Conservation (phyloP, 352 stramenopile genomes). For the Pythium utonaiense region DNA sequence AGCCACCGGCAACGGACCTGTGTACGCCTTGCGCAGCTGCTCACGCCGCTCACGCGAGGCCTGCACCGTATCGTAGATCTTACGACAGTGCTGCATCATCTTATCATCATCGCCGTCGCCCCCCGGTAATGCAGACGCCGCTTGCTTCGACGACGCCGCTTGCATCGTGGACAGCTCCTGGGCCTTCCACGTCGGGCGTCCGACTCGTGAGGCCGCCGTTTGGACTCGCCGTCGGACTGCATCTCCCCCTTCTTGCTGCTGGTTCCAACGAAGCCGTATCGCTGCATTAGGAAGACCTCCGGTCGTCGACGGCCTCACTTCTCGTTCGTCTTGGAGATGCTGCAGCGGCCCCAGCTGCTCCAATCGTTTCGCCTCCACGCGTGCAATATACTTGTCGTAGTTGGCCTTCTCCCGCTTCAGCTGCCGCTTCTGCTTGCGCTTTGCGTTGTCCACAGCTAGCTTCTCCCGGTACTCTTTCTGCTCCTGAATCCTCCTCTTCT, state of each 20-base stretch:
- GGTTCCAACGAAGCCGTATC: constrained; percentile 1
- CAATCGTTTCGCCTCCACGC: constrained; percentile 27
- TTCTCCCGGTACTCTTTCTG: constrained; percentile 47
- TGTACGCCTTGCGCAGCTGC: constrained; percentile 3
- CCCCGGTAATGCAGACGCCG: too few relatives aligned
- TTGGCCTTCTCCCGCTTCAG: constrained; percentile 31
- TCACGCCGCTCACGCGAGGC: background rate
- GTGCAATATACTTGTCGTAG: constrained; percentile 29
- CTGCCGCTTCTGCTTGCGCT: constrained; percentile 38
- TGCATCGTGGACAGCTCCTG: constrained; percentile 20
- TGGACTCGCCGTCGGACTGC: background rate
- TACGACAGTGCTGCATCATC: constrained; percentile 24
- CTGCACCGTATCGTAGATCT: constrained; percentile 20
- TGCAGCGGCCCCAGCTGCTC: constrained; percentile 8
- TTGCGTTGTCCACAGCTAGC: constrained; percentile 35
- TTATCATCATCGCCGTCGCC: constrained; percentile 6
- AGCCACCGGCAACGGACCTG: background rate
- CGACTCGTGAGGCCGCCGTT: constrained; percentile 7
- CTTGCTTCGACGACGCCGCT: constrained; percentile 6
- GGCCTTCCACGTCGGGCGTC: constrained; percentile 20
- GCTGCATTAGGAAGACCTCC: background rate
- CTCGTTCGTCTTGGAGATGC: background rate
- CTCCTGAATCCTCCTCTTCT: constrained; percentile 41
- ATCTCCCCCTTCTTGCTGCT: background rate
- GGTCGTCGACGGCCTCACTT: background rate